These are phyloP conservation scores for Phaeoacremonium minimum DNA, from an alignment of 2,329 filamentous ascomycete genomes.

Conservation along the genomic window DNA sequence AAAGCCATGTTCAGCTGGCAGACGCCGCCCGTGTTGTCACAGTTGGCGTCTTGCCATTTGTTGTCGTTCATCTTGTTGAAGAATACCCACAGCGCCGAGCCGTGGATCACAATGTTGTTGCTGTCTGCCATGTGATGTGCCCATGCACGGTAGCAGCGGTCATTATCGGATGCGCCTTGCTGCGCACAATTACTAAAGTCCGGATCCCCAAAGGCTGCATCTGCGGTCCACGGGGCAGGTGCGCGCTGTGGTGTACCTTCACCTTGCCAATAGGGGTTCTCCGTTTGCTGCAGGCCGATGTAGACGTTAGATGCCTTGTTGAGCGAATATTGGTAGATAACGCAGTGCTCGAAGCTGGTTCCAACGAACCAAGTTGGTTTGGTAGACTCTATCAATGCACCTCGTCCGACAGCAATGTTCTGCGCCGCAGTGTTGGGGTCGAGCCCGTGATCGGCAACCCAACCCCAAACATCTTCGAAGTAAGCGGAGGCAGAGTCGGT, in stretches of 20 bases:
- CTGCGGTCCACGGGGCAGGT: conserved; percentile 31
- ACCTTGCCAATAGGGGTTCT: conserved; percentile 37
- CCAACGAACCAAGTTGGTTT: conserved; percentile 49
- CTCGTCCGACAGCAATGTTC: conserved; percentile 40
- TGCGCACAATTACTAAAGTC: conserved; percentile 21
- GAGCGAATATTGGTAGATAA: conserved; percentile 49
- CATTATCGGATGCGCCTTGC: conserved; percentile 13
- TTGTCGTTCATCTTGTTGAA: conserved; percentile 24
- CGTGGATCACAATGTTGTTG: conserved; percentile 22
- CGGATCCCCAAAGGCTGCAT: conserved; percentile 18
- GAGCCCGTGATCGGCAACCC: conserved; percentile 43
- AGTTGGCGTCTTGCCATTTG: conserved; percentile 14
- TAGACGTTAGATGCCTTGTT: conserved; percentile 37
- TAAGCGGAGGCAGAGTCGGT: conserved; percentile 39
- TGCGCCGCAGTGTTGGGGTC: conserved; percentile 32
- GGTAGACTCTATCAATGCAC: conserved; percentile 39
- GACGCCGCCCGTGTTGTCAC: conserved; percentile 14
- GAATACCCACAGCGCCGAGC: conserved; percentile 27
- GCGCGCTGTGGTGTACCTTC: conserved; percentile 22
- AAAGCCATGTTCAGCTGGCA: conserved; percentile 21
- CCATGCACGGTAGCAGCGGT: conserved; percentile 20
- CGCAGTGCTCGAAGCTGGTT: conserved; percentile 44
- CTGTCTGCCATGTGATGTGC: conserved; percentile 14
- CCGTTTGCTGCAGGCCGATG: conserved; percentile 38
- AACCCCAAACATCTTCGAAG: conserved; percentile 50